Percentiles rank a stretch among this genome's conserved stretches.
These are phyloP conservation scores for Papilionanthe hybrid DNA, from an alignment of 116 monocot species.

Conservation along the genomic window DNA sequence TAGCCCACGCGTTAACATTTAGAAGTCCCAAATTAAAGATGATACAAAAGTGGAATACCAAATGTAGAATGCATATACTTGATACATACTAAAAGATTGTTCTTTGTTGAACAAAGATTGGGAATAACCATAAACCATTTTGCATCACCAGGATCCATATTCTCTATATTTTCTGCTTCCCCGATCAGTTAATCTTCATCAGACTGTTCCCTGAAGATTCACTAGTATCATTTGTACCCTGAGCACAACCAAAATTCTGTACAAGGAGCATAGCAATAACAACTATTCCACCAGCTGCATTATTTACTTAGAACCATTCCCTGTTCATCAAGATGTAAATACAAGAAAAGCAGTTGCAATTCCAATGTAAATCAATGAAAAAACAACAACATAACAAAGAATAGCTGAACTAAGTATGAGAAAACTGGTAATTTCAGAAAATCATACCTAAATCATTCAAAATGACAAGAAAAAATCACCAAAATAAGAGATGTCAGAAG, in stretches of 20 bases:
- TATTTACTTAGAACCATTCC: conserved; percentile 16
- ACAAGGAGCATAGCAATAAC: conserved; percentile 17
- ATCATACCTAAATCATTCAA: too few species aligned
- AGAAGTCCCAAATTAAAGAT: background rate
- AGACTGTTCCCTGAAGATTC: conserved; percentile 58
- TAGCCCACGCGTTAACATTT: background rate
- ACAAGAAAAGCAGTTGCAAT: background rate
- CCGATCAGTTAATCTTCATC: conserved; percentile 70
- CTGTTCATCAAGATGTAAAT: conserved; percentile 5
- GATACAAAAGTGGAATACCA: background rate
- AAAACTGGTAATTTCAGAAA: too few species aligned
- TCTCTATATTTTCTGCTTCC: conserved; percentile 53
- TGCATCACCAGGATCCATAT: conserved; percentile 39
- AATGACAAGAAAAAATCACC: too few species aligned
- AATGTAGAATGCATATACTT: background rate
- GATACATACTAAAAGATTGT: background rate
- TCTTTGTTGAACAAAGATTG: background rate
- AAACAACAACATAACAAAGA: background rate
- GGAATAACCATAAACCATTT: conserved; percentile 28
- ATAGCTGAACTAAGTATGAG: background rate
- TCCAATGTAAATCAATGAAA: background rate
- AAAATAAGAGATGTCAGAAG: too few species aligned
- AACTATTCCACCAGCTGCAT: conserved; percentile 21
- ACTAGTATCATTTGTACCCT: conserved; percentile 39
- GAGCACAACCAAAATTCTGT: conserved; percentile 18